Percentiles rank a stretch among this genome's conserved stretches.
Conservation (phyloP, 106 monocot species). For the Apostasia shenzhenica region DNA sequence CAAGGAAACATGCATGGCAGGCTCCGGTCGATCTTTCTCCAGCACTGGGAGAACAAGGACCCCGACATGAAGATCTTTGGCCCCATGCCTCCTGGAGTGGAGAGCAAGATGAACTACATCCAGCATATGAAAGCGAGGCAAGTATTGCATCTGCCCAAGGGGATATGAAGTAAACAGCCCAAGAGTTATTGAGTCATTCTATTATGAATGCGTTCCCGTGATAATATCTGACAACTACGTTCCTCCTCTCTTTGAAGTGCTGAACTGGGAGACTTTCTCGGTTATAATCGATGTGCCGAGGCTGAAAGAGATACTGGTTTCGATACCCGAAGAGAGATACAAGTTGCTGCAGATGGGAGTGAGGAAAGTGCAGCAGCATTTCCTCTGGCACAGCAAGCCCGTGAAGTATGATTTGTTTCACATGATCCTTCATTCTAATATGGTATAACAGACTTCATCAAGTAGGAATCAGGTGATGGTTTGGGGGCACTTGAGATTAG, state of each 20-base stretch:
- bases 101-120: conserved; percentile 22
- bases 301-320: conserved; percentile 37
- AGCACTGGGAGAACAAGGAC: conserved; percentile 53
- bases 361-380: conserved; percentile 45
- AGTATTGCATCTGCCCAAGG: conserved; percentile 56
- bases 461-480: conserved; percentile 21
- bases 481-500: background rate
- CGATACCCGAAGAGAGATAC: conserved; percentile 24
- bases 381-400: conserved; percentile 40
- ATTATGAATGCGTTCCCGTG: conserved; percentile 58
- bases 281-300: conserved; percentile 37
- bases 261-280: conserved; percentile 54
- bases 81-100: conserved; percentile 5
- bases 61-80: conserved; percentile 52
- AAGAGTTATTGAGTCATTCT: conserved; percentile 40
- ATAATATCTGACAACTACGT: conserved; percentile 55
- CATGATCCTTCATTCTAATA: conserved; percentile 48
- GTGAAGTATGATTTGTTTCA: conserved; percentile 53
- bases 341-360: conserved; percentile 28
- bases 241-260: conserved; percentile 48
- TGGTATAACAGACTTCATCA: conserved; percentile 43
- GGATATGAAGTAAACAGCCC: conserved; percentile 57
- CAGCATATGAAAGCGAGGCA: conserved; percentile 48
- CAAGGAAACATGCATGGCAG: conserved; percentile 63
- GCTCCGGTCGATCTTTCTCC: conserved; percentile 27